These are phyloP conservation scores for Plenodomus lindquistii DNA, from an alignment of 2,329 filamentous ascomycete genomes.

Conservation along the genomic window DNA sequence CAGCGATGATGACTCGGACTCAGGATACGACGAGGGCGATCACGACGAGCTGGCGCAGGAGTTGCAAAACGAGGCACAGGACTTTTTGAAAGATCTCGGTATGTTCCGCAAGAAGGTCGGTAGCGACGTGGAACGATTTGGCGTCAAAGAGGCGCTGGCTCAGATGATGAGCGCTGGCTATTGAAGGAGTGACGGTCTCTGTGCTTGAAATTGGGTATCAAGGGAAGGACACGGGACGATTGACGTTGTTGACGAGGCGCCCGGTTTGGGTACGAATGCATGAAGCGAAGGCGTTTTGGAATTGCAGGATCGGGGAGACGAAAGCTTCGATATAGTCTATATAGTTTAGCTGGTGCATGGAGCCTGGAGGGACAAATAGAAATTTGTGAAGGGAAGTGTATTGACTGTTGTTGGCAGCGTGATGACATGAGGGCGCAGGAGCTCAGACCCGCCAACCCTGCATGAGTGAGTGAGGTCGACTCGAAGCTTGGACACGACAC, in stretches of 20 bases:
- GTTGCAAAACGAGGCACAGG: constrained; percentile 83
- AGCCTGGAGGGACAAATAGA: not conserved
- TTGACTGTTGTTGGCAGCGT: too few species aligned
- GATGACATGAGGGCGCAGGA: too few species aligned
- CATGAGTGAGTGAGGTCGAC: constrained; percentile 17
- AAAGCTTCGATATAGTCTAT: too few species aligned
- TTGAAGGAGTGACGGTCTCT: not conserved
- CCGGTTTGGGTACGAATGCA: constrained; percentile 30
- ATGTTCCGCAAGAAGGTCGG: constrained; percentile 84
- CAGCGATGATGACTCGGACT: constrained; percentile 45
- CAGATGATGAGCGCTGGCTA: constrained; percentile 24
- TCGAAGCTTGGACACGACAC: constrained; percentile 2
- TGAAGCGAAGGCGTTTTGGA: constrained; percentile 36
- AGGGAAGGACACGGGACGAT: not conserved
- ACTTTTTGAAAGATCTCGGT: constrained; percentile 76
- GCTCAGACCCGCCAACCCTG: not conserved
- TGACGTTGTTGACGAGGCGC: not conserved
- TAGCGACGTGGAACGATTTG: constrained; percentile 74
- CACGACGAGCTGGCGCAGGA: constrained; percentile 60
- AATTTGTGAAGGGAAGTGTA: too few species aligned
- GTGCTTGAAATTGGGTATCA: too few species aligned
- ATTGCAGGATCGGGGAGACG: not conserved
- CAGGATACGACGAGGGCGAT: constrained; percentile 64
- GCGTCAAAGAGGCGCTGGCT: constrained; percentile 23
- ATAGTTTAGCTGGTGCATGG: constrained; percentile 1